Evolutionary conservation across 2,329 filamentous ascomycete species (phyloP).

Genomic region (Ceratocystis cacaofunesta): DNA sequence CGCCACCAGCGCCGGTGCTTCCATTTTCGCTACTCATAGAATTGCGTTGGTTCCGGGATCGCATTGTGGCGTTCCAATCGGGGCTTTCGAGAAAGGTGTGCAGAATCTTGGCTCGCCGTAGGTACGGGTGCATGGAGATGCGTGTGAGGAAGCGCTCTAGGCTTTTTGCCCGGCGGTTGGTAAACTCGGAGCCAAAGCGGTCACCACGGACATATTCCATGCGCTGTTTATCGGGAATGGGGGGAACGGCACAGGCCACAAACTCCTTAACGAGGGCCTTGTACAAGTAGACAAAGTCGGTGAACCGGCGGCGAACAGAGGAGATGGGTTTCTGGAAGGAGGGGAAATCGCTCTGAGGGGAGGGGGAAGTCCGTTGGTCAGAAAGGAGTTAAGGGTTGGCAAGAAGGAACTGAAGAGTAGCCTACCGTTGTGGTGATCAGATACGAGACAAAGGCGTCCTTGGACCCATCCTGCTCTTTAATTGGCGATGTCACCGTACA

Average conservation of each 20-base stretch:
- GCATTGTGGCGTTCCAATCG: slow-evolving; percentile 97
- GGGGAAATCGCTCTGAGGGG: slow-evolving; percentile 69
- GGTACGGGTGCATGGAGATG: slow-evolving; percentile 71
- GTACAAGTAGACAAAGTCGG: slow-evolving; percentile 93
- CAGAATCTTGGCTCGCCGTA: slow-evolving; percentile 68
- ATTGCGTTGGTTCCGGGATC: slow-evolving; percentile 52
- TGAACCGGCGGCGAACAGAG: slow-evolving; percentile 77
- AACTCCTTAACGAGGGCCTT: slow-evolving; percentile 80
- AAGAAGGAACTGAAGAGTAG: not conserved
- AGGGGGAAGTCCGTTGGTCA: slow-evolving; percentile 8
- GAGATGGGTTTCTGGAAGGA: slow-evolving; percentile 75
- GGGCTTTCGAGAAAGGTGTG: slow-evolving; percentile 81
- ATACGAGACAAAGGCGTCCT: slow-evolving; percentile 94
- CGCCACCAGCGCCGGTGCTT: slow-evolving; percentile 36
- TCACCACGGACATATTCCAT: slow-evolving; percentile 98
- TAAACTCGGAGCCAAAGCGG: slow-evolving; percentile 89
- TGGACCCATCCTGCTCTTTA: slow-evolving; percentile 93
- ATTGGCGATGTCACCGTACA: slow-evolving; percentile 70
- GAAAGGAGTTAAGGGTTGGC: not conserved
- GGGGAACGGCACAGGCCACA: slow-evolving; percentile 81
- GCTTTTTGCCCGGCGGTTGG: slow-evolving; percentile 71
- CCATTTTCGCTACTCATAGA: slow-evolving; percentile 35
- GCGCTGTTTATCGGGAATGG: slow-evolving; percentile 94
- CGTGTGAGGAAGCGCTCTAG: slow-evolving; percentile 82
- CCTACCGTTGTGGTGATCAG: slow-evolving; percentile 75